Evolutionary conservation across 2,329 filamentous ascomycete genomes (phyloP).

Genomic region (Colletotrichum sp.): DNA sequence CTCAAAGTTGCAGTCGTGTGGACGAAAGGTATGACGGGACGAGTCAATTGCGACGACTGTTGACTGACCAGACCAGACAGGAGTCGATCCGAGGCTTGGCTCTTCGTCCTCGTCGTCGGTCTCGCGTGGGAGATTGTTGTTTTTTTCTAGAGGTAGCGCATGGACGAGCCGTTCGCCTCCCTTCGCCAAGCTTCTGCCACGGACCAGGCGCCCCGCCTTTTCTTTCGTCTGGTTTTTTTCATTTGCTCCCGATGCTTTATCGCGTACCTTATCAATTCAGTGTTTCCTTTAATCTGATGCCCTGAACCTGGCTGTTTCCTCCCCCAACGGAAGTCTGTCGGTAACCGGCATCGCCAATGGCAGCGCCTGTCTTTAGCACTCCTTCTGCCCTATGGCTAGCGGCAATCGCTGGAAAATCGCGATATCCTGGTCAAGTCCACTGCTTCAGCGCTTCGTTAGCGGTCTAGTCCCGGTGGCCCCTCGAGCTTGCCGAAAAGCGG

Average conservation of each 20-base stretch:
- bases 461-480: background rate
- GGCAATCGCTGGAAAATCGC: background rate
- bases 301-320: background rate
- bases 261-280: background rate
- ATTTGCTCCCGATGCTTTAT: background rate
- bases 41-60: background rate
- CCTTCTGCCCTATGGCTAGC: too few species aligned
- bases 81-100: background rate
- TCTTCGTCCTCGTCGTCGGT: background rate
- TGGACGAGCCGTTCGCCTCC: background rate
- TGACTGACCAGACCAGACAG: background rate
- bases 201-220: slow-evolving; percentile 1
- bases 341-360: background rate
- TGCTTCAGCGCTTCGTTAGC: background rate
- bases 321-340: background rate
- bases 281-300: background rate
- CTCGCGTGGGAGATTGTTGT: background rate
- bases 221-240: background rate
- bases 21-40: background rate
- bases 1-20: background rate
- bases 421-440: background rate
- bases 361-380: background rate
- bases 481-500: background rate
- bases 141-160: slow-evolving; percentile 1
- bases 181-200: slow-evolving; percentile 7